These are phyloP conservation scores for Arctostaphylos glauca DNA, from an alignment of 148 eudicot species.

Conservation along the genomic window DNA sequence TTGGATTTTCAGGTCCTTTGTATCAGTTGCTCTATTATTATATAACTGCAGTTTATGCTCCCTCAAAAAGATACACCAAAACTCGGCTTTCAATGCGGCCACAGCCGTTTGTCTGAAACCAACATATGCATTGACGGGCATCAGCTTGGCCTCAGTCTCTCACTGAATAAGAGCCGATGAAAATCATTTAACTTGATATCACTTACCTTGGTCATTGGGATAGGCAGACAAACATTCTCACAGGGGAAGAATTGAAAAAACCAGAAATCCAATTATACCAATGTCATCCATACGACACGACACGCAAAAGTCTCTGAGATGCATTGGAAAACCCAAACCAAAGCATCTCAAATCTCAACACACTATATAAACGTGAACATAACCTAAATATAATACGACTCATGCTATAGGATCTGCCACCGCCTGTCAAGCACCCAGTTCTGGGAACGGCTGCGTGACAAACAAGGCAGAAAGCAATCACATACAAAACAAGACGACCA, in stretches of 20 bases:
- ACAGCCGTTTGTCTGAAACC: neutral
- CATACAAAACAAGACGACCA: neutral
- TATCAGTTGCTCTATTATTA: too few species aligned
- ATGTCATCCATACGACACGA: neutral
- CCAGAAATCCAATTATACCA: neutral
- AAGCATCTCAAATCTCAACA: constrained; percentile 12
- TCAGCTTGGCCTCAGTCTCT: neutral
- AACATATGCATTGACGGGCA: neutral
- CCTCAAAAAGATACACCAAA: too few species aligned
- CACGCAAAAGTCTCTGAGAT: constrained; percentile 11
- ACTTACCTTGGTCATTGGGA: neutral
- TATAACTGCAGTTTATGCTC: too few species aligned
- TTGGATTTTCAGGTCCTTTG: too few species aligned
- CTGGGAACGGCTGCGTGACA: constrained; percentile 22
- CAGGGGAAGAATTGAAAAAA: neutral
- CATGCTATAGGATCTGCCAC: constrained; percentile 28
- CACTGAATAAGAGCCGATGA: too few species aligned
- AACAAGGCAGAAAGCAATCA: constrained; percentile 15
- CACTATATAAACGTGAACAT: neutral
- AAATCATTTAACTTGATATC: neutral
- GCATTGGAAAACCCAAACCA: neutral
- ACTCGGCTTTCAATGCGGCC: too few species aligned
- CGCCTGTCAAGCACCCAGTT: constrained; percentile 44
- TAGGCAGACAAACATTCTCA: neutral
- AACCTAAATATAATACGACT: neutral